phyloP scores from a whole-genome alignment of 164 flowering plant genomes.

The Magnolia officinalis region DNA sequence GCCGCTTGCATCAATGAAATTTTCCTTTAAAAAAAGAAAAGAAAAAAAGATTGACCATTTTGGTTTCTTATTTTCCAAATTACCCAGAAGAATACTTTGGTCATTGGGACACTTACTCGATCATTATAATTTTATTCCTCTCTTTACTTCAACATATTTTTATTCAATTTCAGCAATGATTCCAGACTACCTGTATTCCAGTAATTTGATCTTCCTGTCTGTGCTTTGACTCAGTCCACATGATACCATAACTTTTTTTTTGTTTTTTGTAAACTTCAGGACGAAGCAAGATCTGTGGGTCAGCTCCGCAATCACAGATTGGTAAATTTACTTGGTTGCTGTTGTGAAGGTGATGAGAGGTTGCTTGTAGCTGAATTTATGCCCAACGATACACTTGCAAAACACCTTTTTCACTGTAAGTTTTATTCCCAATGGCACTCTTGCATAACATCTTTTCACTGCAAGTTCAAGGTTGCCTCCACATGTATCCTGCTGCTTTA shows the following conservation, averaged over 20 bases:
- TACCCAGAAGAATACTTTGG: no score
- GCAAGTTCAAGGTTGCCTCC: background rate
- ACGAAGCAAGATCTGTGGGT: slow-evolving; percentile 90
- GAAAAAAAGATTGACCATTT: no score
- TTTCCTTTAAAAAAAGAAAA: no score
- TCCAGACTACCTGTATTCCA: no score
- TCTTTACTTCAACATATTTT: no score
- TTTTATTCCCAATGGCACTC: background rate
- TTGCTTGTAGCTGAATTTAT: slow-evolving; percentile 83
- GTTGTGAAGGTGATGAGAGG: slow-evolving; percentile 89
- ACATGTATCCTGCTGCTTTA: background rate
- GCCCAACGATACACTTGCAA: slow-evolving; percentile 92
- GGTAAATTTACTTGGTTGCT: slow-evolving; percentile 86
- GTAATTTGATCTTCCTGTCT: background rate
- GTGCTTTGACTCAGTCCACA: background rate
- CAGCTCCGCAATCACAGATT: slow-evolving; percentile 73
- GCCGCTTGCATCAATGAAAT: no score
- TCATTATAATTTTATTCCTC: no score
- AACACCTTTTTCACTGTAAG: slow-evolving; percentile 94
- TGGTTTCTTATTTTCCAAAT: no score
- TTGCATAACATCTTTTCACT: background rate
- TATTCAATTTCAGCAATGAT: no score
- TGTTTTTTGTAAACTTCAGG: slow-evolving; percentile 34
- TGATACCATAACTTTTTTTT: background rate
- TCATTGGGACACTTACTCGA: no score